Conservation (phyloP, 2,329 filamentous ascomycete species). For the Conoideocrella luteorostrata region DNA sequence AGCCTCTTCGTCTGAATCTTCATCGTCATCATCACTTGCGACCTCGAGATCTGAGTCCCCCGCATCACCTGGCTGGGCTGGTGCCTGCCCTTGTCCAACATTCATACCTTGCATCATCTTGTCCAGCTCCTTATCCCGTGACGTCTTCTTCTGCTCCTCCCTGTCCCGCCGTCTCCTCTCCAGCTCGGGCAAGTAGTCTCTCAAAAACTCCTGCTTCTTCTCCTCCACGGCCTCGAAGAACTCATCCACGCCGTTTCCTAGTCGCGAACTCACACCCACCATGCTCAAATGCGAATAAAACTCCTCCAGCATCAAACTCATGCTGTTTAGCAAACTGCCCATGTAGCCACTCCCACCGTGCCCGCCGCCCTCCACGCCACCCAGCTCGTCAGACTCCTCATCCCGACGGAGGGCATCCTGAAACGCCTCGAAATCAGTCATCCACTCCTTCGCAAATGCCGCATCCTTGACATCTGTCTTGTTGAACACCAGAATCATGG, state of each 20-base stretch:
- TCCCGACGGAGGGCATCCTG: conserved; percentile 77
- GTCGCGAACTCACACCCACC: conserved; percentile 88
- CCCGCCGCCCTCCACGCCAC: conserved; percentile 61
- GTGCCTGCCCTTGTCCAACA: conserved; percentile 25
- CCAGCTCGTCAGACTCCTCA: conserved; percentile 70
- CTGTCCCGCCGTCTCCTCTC: conserved; percentile 70
- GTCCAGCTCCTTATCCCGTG: conserved; percentile 74
- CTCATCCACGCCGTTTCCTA: conserved; percentile 82
- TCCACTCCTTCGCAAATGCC: conserved; percentile 93
- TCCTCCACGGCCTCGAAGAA: conserved; percentile 86
- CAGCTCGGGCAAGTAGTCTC: conserved; percentile 87
- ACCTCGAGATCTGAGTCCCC: conserved; percentile 43
- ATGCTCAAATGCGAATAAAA: conserved; percentile 94
- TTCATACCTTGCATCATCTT: conserved; percentile 94
- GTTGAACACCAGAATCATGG: conserved; percentile 99
- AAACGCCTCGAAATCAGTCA: conserved; percentile 97
- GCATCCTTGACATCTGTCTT: conserved; percentile 95
- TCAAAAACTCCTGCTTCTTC: conserved; percentile 82
- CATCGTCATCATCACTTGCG: conserved; percentile 50
- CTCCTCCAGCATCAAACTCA: conserved; percentile 95
- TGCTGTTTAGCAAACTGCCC: conserved; percentile 90
- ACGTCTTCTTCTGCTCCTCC: conserved; percentile 64
- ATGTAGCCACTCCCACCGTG: conserved; percentile 87
- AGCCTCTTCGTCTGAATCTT: conserved; percentile 52
- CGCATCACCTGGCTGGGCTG: no score